Base-by-base conservation (phyloP, 2,329 filamentous ascomycete species). In the Pseudofabraea citricarpa region DNA sequence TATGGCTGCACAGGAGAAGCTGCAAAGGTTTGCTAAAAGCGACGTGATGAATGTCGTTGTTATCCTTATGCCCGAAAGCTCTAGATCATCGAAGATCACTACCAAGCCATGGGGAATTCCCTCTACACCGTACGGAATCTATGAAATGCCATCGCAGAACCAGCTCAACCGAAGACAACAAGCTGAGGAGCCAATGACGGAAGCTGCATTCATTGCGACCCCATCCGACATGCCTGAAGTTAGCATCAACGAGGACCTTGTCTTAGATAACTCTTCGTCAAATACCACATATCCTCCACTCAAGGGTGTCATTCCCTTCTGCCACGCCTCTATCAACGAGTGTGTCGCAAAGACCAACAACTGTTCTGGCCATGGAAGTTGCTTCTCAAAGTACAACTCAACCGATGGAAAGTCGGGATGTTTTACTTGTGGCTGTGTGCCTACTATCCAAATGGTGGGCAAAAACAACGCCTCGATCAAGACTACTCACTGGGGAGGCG, bases 301-400 rank as follows among this genome's bases (percentile, higher is more conserved):
- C 20, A 45, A 33, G 18, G 52, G 56, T 16, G 45, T 60, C 18
- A 50, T 90, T 36, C 84, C 87, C 6, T 67, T 79, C 36, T 97
- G 91, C 74, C 91, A 94, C 72, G 63, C 72, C 41, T 83, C 82
- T 2, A 67, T 81, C 54, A 79, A 82, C 31, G 71, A 75, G 45
- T 97, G 91, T 68, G 68, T 75, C 39, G 73, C 74, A 45, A 71
- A 70, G 31, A 98, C 93, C 2, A 76, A 80, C 56, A 81, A 80
- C 61, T 98, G 93, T 74, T 88, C 85, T 12, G 81, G 85, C 43
- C 90, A 93, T 64, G 93, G 93, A 36, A 60, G 65, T 21, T 97
- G 93, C 71, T 70, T 75, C 52, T 73, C 85, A 62, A 85, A 83
- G 58, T 90, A 78, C 51, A 67, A 66, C 32, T 62, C 67, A 12